Evolutionary conservation across 108 stramenopile species (phyloP).

Genomic region (Cyclotella choctawhatcheeana): DNA sequence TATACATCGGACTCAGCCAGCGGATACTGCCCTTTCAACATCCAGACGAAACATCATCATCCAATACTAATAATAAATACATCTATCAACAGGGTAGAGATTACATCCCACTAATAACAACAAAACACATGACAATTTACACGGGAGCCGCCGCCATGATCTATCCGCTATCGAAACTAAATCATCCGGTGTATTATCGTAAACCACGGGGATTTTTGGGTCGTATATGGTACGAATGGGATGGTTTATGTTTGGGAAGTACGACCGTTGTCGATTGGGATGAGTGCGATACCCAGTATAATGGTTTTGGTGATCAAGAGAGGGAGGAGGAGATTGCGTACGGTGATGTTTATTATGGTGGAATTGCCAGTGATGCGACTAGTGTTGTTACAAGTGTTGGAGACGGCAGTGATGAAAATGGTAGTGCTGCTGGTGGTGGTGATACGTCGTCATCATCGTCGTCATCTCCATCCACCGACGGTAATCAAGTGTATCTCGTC

Average conservation of each 20-base stretch:
- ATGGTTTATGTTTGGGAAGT: slow-evolving; percentile 13
- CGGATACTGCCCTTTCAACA: slow-evolving; percentile 8
- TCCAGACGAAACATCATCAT: neutral
- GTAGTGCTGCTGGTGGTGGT: neutral
- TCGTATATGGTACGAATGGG: slow-evolving; percentile 26
- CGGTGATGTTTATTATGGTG: neutral
- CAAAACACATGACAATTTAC: slow-evolving; percentile 16
- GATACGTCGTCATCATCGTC: slow-evolving; percentile 1
- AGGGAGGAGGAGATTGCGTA: slow-evolving; percentile 5
- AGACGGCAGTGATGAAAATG: neutral
- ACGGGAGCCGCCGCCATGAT: slow-evolving; percentile 25
- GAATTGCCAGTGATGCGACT: neutral
- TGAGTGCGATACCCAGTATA: neutral
- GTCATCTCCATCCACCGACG: neutral
- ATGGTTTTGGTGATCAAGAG: neutral
- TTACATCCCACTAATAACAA: slow-evolving; percentile 4
- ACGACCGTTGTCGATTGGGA: neutral
- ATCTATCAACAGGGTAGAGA: slow-evolving; percentile 2
- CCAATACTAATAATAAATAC: neutral
- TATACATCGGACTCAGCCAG: slow-evolving; percentile 13
- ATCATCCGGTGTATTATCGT: slow-evolving; percentile 25
- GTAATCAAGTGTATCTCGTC: slow-evolving; percentile 9
- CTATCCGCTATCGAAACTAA: slow-evolving; percentile 17
- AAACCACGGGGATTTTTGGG: slow-evolving; percentile 32
- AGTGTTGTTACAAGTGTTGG: neutral